Evolutionary conservation across 2,329 filamentous ascomycete species (phyloP).

Genomic region (Ophiocordyceps robertsii): DNA sequence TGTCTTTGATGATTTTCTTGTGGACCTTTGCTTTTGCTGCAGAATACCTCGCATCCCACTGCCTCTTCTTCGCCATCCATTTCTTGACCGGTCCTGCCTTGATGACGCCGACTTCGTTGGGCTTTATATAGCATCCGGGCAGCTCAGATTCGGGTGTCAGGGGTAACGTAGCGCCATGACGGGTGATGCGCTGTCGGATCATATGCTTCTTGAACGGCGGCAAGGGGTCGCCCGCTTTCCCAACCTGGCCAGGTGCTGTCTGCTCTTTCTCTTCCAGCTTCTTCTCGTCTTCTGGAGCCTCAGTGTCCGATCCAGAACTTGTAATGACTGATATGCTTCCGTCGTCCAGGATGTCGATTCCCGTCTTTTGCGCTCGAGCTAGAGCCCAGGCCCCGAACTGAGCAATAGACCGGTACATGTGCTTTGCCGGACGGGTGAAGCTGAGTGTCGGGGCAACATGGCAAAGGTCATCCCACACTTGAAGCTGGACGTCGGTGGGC

Average conservation of each 20-base stretch:
- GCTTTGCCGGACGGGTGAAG: constrained; percentile 90
- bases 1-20: constrained; percentile 58
- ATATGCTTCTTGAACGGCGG: constrained; percentile 73
- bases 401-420: constrained; percentile 85
- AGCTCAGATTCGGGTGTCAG: constrained; percentile 53
- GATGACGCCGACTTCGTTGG: constrained; percentile 59
- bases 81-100: constrained; percentile 69
- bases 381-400: constrained; percentile 91
- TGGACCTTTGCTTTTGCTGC: constrained; percentile 58
- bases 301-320: constrained; percentile 29
- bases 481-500: constrained; percentile 83
- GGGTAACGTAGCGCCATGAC: constrained; percentile 60
- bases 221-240: constrained; percentile 75
- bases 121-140: constrained; percentile 47
- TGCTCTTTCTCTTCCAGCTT: constrained; percentile 8
- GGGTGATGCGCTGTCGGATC: constrained; percentile 79
- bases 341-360: constrained; percentile 72
- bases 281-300: constrained; percentile 10
- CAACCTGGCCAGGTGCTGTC: constrained; percentile 36
- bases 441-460: constrained; percentile 88
- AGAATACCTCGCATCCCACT: constrained; percentile 63
- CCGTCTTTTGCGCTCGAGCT: constrained; percentile 64
- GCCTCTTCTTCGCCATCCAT: constrained; percentile 63
- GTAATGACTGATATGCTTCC: constrained; percentile 66
- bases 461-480: constrained; percentile 92